phyloP scores from a whole-genome alignment of 2,329 filamentous ascomycete species.

The Epichloe amarillans region DNA sequence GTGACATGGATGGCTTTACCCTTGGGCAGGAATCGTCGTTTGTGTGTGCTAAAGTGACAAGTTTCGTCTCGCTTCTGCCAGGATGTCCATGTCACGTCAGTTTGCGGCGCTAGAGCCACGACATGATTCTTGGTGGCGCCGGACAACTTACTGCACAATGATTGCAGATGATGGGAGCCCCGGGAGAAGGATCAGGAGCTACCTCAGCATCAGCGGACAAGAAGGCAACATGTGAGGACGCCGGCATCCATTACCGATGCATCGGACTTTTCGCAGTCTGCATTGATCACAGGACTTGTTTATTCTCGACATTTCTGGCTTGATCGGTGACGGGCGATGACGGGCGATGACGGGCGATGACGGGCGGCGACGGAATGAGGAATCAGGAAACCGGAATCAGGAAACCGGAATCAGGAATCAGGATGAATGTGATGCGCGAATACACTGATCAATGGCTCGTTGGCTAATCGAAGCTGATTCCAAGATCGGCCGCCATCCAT shows the following conservation, averaged over 20 bases:
- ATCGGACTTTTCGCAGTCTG: constrained; percentile 12
- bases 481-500: no score
- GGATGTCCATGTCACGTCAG: background rate
- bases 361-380: no score
- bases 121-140: background rate
- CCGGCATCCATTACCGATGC: constrained; percentile 7
- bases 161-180: background rate
- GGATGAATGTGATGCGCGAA: no score
- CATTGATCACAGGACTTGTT: constrained; percentile 12
- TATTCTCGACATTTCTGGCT: constrained; percentile 2
- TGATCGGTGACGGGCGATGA: background rate
- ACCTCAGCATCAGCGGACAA: background rate
- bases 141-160: constrained; percentile 2
- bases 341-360: background rate
- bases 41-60: constrained; percentile 3
- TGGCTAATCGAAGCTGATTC: no score
- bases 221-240: background rate
- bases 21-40: constrained; percentile 2
- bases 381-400: no score
- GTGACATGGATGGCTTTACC: background rate
- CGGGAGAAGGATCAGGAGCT: constrained; percentile 1
- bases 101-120: background rate
- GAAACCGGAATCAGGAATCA: no score
- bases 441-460: no score
- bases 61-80: constrained; percentile 1